Evolutionary conservation across 169 alveolate species (phyloP).

Genomic region (Plasmodium vivax): DNA sequence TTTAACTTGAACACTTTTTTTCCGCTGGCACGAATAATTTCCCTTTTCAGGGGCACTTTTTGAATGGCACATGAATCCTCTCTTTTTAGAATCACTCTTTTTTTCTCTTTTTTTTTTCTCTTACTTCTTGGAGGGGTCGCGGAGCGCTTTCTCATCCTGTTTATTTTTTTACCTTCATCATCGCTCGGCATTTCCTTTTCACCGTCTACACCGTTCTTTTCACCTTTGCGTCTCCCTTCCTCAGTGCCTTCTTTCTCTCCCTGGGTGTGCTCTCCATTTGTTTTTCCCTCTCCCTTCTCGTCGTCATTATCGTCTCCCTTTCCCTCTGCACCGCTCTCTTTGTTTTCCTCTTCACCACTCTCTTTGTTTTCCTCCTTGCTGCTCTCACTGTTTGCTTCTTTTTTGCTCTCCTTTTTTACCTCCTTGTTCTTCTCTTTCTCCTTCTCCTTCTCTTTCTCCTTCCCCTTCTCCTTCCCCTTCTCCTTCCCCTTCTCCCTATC

Average conservation of each 20-base stretch:
- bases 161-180: constrained; percentile 7
- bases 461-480: no score
- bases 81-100: neutral
- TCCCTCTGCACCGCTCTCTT: neutral
- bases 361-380: neutral
- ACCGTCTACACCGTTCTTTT: no score
- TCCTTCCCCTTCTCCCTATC: constrained; percentile 2
- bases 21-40: neutral
- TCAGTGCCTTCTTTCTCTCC: neutral
- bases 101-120: neutral
- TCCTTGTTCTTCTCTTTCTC: no score
- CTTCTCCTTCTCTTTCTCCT: no score
- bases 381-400: no score
- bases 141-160: constrained; percentile 36
- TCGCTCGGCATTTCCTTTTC: neutral
- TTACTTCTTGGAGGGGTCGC: constrained; percentile 54
- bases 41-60: neutral
- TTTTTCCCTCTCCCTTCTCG: neutral
- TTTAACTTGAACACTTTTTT: neutral
- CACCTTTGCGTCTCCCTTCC: neutral
- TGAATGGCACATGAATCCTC: neutral
- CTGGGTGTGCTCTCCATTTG: neutral
- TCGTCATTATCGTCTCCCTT: neutral
- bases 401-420: no score
- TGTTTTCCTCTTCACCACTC: neutral